phyloP scores from a whole-genome alignment of 306 rosid species.

The Vicia faba region DNA sequence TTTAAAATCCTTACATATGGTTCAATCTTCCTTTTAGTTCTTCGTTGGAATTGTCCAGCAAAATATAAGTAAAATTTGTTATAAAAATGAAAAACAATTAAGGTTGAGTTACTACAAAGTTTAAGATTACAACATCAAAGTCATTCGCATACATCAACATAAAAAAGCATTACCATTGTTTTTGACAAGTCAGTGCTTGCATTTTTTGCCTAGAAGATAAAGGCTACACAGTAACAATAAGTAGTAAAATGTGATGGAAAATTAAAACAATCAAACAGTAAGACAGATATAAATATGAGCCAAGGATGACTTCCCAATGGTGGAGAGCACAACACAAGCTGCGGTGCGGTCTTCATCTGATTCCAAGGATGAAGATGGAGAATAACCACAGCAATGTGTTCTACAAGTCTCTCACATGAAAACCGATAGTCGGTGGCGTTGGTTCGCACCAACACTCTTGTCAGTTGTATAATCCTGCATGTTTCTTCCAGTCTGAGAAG shows the following conservation, averaged over 20 bases:
- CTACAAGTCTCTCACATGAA: conserved; percentile 39
- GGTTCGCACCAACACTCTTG: conserved; percentile 43
- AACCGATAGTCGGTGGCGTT: conserved; percentile 45
- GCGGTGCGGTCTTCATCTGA: conserved; percentile 27
- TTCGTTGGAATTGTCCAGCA: no score
- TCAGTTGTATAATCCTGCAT: conserved; percentile 42
- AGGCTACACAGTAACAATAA: conserved; percentile 22
- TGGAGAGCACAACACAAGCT: conserved; percentile 27
- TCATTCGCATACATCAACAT: conserved; percentile 16
- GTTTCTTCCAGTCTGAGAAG: conserved; percentile 43
- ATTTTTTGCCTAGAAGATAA: conserved; percentile 19
- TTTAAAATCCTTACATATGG: conserved; percentile 37
- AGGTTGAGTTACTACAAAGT: no score
- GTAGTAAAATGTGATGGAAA: conserved; percentile 23
- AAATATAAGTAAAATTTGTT: no score
- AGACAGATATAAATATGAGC: conserved; percentile 44
- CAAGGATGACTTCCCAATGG: conserved; percentile 80
- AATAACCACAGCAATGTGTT: conserved; percentile 32
- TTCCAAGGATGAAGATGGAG: conserved; percentile 11
- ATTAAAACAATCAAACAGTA: conserved; percentile 26
- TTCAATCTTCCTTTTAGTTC: conserved; percentile 21
- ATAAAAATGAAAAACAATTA: no score
- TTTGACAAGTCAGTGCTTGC: conserved; percentile 29
- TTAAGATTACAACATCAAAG: not conserved
- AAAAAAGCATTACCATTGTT: conserved; percentile 17